Evolutionary conservation across 1,284 basidiomycete genomes (phyloP).

Genomic region (Papiliotrema nemorosa): DNA sequence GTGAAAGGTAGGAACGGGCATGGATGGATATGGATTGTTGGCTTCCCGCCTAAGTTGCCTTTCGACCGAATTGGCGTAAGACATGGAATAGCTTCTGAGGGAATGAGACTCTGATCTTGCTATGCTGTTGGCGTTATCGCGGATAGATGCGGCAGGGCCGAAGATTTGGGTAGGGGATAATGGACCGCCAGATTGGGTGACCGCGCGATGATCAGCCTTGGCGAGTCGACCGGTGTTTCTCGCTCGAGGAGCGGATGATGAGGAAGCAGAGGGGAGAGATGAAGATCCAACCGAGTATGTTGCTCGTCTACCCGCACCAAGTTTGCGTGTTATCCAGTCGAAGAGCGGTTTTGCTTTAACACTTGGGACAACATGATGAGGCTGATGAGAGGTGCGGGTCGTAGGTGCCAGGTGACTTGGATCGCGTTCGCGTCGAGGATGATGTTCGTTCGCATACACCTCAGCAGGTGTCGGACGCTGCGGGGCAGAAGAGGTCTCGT

Average conservation of each 20-base stretch:
- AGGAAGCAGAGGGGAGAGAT: neutral
- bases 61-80: constrained; percentile 17
- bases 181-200: neutral
- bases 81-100: constrained; percentile 28
- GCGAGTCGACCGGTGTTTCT: neutral
- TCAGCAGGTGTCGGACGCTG: constrained; percentile 19
- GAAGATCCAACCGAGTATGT: constrained; percentile 13
- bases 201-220: neutral
- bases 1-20: constrained; percentile 31
- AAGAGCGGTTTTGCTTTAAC: constrained; percentile 66
- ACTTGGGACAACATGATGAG: too few relatives aligned
- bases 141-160: neutral
- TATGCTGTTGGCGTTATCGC: constrained; percentile 6
- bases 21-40: constrained; percentile 46
- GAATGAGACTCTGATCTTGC: constrained; percentile 39
- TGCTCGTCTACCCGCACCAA: constrained; percentile 46
- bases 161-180: constrained; percentile 13
- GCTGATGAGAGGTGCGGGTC: too few relatives aligned
- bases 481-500: neutral
- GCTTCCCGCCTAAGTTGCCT: constrained; percentile 28
- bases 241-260: neutral
- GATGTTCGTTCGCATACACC: constrained; percentile 27
- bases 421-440: constrained; percentile 2
- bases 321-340: constrained; percentile 85
- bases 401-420: too few relatives aligned